Base-by-base conservation (phyloP, 192 early-diverging fungal genomes). In the Jimgerdemannia flammicorona region DNA sequence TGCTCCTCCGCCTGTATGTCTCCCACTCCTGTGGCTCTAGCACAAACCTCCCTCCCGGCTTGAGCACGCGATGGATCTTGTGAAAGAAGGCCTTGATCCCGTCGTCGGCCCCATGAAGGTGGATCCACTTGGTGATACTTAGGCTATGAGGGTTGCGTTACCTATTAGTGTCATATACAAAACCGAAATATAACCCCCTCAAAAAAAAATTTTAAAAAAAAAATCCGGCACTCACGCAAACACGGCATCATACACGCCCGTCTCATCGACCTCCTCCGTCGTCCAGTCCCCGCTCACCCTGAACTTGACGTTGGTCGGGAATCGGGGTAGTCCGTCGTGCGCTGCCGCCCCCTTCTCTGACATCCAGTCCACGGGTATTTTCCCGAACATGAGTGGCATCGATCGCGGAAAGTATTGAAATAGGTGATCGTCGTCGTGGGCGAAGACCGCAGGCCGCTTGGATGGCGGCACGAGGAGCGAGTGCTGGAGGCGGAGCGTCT, bases 91-190 rank as follows among this genome's bases (percentile, higher is more conserved):
- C 63, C 44, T 87, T 78, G 10, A 96, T 54, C 3, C 92, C 93
- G 7, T 78, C 74, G 73, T 96, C 94, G 1, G 92, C 93, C 20
- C 86, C 72, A 74, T 91, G 86, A 18, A 96, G 79, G 70, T 96
- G 94, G 66, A 96, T 92, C 93, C 93, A 95, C 76, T 96, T 96
- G 7, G 90, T 90, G 29, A 96, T 78, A 43, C 86, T 88, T 11
- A 95, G 40, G 40, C 59, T 68, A 29, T 29, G 29, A 29, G 29
- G 29, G 29, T 29, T 29, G 29, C 29, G 29, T 29, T 29, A 29
- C 29, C 29, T 6, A 63, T 74, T 72, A 3, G 67, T n/a, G 66
- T 77, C 76, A 72, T 41, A 42, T 40, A 19, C 41, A 54, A 18
- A 74, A 66, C 59, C 3, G 17, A 4, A 74, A 43, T 20, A 49